Evolutionary conservation across 2,329 filamentous ascomycete genomes (phyloP).

Genomic region (Aspergillus piperis): DNA sequence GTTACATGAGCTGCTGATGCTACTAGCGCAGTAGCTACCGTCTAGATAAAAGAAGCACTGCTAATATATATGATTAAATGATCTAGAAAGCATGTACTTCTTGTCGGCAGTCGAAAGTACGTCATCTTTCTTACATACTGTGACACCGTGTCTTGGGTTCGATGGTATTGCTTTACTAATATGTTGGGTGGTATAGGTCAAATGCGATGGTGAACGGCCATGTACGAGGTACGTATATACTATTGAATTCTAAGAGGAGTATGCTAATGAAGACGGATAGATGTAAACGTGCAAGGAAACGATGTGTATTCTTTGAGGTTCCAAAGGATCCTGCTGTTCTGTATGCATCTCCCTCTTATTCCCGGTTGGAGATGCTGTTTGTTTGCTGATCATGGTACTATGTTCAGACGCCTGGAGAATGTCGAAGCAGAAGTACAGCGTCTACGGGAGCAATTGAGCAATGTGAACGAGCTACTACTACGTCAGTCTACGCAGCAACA

Average conservation of each 20-base stretch:
- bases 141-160: background rate
- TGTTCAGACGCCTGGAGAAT: slow-evolving; percentile 32
- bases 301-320: slow-evolving; percentile 39
- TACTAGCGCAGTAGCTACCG: too few species aligned
- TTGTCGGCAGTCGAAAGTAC: slow-evolving; percentile 41
- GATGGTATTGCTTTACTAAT: background rate
- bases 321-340: slow-evolving; percentile 33
- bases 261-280: slow-evolving; percentile 15
- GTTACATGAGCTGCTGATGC: too few species aligned
- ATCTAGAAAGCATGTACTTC: slow-evolving; percentile 40
- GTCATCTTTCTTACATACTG: background rate
- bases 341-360: slow-evolving; percentile 17
- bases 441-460: slow-evolving; percentile 32
- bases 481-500: background rate
- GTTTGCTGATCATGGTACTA: background rate
- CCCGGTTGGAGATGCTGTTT: background rate
- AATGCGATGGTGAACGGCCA: slow-evolving; percentile 41
- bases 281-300: slow-evolving; percentile 38
- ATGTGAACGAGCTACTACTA: slow-evolving; percentile 25
- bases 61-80: too few species aligned
- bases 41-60: too few species aligned
- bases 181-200: slow-evolving; percentile 26
- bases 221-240: slow-evolving; percentile 33
- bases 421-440: slow-evolving; percentile 36
- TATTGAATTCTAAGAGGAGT: background rate